Base-by-base conservation (phyloP, 139 green algal species). In the Micromonas pusilla region DNA sequence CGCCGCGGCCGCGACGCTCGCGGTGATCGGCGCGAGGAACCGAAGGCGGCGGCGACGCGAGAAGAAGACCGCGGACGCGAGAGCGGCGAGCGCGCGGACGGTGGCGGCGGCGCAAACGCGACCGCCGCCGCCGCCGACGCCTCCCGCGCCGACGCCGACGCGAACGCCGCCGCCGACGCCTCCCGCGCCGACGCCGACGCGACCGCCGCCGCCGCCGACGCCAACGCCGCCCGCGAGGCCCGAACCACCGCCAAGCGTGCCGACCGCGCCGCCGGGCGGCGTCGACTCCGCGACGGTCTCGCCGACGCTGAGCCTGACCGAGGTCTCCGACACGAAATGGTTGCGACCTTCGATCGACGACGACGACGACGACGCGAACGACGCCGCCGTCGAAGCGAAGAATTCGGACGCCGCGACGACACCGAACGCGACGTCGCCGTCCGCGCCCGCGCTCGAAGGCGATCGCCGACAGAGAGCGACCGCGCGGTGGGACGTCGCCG, bases 61-160 rank as follows among this genome's bases (percentile, higher is more conserved):
- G n/a, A n/a, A n/a, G n/a, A n/a, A n/a, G n/a, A n/a, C n/a, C n/a
- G n/a, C n/a, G n/a, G n/a, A n/a, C n/a, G n/a, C n/a, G n/a, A n/a
- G n/a, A n/a, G n/a, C n/a, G n/a, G 96, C 96, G 77, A 95, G 85
- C 65, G 83, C 79, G 38, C 79, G 78, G 77, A 90, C 86, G 66
- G 68, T 67, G 28, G 37, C 83, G 73, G 84, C 30, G 2, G 26
- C 32, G 91, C 91, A 96, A 23, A 45, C 83, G 52, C 70, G 45
- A 60, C 96, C 90, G 53, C 81, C 74, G 33, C 92, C 53, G 16
- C 92, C 77, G 68, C 86, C 88, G 6, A 93, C 70, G 45, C 93
- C 72, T 81, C 90, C 81, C 26, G 28, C 52, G 30, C 52, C 85
- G 4, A 89, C 60, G 60, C 60, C 4, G 60, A 32, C 60, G 60